Evolutionary conservation across 139 green algal species (phyloP).

Genomic region (Chlamydomonas urium): DNA sequence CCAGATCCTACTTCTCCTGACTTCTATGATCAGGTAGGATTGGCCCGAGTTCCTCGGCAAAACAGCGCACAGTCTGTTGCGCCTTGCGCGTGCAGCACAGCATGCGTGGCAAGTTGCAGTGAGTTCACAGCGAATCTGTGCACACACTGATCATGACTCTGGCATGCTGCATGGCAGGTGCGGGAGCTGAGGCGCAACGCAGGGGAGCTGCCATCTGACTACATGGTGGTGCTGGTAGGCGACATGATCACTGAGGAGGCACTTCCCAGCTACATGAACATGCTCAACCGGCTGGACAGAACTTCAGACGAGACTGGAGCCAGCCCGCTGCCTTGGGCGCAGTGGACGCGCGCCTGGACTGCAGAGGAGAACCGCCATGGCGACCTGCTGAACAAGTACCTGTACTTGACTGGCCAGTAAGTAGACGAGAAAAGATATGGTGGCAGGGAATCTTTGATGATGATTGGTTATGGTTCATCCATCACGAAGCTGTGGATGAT

Average conservation of each 20-base stretch:
- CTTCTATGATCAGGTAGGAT: constrained; percentile 81
- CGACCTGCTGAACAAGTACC: constrained; percentile 78
- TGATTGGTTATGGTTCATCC: no score
- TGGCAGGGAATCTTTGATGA: no score
- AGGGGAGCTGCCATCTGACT: constrained; percentile 80
- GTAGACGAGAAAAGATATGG: no score
- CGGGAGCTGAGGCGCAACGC: constrained; percentile 71
- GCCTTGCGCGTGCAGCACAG: not conserved
- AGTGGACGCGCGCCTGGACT: constrained; percentile 63
- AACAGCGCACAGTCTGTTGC: no score
- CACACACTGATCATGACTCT: not conserved
- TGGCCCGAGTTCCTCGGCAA: not conserved
- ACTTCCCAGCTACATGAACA: constrained; percentile 99
- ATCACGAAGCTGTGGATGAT: no score
- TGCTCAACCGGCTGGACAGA: constrained; percentile 98
- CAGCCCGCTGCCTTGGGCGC: constrained; percentile 62
- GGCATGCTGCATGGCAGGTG: constrained; percentile 46
- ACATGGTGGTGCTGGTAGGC: constrained; percentile 84
- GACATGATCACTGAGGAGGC: constrained; percentile 98
- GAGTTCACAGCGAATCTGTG: not conserved
- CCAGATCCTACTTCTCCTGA: constrained; percentile 71
- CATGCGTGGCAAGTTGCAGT: not conserved
- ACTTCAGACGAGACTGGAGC: constrained; percentile 30
- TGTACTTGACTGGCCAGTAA: constrained; percentile 44
- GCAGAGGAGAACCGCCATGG: constrained; percentile 82